A percentile compares a stretch with the other conserved stretches of the same genome.
Evolutionary conservation across 768 basidiomycete genomes (phyloP).

Genomic region (Lactifluus pinguis): DNA sequence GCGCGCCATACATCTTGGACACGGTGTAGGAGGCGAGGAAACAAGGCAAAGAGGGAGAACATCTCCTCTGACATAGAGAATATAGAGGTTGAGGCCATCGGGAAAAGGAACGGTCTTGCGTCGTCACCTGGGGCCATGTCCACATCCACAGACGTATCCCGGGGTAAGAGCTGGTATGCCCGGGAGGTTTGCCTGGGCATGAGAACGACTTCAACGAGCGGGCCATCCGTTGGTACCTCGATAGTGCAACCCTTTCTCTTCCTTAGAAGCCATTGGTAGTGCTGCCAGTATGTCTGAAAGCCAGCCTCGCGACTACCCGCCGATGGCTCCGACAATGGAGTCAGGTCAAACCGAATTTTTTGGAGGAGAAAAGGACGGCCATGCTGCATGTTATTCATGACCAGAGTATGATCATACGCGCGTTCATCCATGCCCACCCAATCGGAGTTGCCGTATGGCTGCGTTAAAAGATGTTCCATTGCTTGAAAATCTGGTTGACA

Average conservation of each 20-base stretch:
- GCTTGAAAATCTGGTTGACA: conserved; percentile 46
- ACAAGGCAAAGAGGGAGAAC: conserved; percentile 31
- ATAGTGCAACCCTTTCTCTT: conserved; percentile 34
- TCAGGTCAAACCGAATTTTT: conserved; percentile 53
- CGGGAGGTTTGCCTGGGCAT: conserved; percentile 36
- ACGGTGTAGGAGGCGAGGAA: conserved; percentile 61
- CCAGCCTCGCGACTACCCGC: conserved; percentile 41
- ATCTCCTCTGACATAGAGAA: conserved; percentile 44
- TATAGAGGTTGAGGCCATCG: conserved; percentile 43
- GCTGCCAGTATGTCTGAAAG: conserved; percentile 49
- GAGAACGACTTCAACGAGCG: conserved; percentile 48
- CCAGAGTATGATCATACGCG: conserved; percentile 41
- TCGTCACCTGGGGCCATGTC: not conserved
- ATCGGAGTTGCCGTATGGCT: conserved; percentile 43
- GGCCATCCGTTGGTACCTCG: conserved; percentile 45
- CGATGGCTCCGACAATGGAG: conserved; percentile 50
- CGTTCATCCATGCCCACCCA: conserved; percentile 46
- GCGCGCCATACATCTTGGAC: conserved; percentile 59
- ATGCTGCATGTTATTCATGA: conserved; percentile 45
- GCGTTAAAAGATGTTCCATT: conserved; percentile 41
- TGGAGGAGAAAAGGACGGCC: conserved; percentile 51
- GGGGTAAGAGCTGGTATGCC: conserved; percentile 27
- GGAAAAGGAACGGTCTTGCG: conserved; percentile 27
- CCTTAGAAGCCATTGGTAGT: conserved; percentile 44
- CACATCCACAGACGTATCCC: conserved; percentile 13